A percentile compares a stretch with the other conserved stretches of the same genome.
Conservation (phyloP, 768 basidiomycete species). For the Neoboletus subvelutipes region DNA sequence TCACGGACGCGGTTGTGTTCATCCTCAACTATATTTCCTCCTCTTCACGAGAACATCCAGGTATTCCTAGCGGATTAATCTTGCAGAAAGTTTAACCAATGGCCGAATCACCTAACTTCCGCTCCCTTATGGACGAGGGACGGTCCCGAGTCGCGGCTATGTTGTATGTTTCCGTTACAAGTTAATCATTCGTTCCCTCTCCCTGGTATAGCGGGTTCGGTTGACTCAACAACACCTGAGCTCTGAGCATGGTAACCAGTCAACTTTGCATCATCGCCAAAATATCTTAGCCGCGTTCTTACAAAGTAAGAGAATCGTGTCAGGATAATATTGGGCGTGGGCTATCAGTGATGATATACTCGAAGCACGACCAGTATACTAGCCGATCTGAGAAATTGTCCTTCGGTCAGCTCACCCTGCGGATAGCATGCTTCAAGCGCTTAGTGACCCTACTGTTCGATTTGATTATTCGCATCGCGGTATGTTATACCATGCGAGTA, state of each 20-base stretch:
- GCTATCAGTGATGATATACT: too few species aligned
- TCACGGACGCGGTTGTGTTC: not conserved
- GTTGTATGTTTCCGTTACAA: not conserved
- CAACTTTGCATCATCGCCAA: not conserved
- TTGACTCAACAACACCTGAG: not conserved
- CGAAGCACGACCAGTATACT: too few species aligned
- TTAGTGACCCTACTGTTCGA: constrained; percentile 21
- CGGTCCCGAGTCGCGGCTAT: not conserved
- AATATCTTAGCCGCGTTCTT: not conserved
- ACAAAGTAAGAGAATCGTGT: not conserved
- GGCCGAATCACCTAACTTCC: not conserved
- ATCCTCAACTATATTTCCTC: not conserved
- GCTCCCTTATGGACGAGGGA: not conserved
- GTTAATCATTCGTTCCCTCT: not conserved
- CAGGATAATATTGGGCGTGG: not conserved
- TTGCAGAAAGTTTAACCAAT: not conserved
- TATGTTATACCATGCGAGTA: not conserved
- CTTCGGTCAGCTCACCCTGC: too few species aligned
- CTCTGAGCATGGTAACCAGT: not conserved
- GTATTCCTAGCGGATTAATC: not conserved
- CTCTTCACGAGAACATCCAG: not conserved
- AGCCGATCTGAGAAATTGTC: too few species aligned
- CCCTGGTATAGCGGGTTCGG: not conserved
- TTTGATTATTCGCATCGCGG: not conserved
- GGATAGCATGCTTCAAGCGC: too few species aligned